Conservation (phyloP, 2,329 filamentous ascomycete genomes). For the Talaromyces rugulosus region DNA sequence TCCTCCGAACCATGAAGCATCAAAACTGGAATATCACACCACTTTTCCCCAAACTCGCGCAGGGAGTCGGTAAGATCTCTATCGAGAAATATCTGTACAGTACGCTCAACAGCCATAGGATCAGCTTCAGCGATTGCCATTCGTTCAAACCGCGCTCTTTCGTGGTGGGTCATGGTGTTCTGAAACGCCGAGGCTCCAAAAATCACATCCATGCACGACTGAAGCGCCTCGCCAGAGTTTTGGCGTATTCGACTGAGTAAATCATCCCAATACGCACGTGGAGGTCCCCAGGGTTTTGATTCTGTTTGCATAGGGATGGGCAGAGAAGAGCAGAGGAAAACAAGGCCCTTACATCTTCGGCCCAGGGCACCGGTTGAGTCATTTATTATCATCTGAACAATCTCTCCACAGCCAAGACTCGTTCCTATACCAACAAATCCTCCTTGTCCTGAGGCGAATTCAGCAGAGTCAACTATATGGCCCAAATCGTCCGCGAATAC, state of each 20-base stretch:
- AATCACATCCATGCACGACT: neutral
- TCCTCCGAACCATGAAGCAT: neutral
- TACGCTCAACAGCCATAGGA: neutral
- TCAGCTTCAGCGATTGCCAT: constrained; percentile 63
- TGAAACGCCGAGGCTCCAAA: neutral
- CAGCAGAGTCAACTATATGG: neutral
- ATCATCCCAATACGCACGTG: neutral
- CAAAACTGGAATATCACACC: neutral
- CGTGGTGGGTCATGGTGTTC: neutral
- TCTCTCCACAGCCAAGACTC: neutral
- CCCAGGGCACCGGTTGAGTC: neutral
- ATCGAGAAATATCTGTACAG: neutral
- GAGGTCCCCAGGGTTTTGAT: neutral
- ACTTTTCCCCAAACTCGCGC: neutral
- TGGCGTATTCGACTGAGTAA: neutral
- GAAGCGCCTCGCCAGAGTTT: neutral
- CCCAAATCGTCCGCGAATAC: neutral
- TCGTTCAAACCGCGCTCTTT: neutral
- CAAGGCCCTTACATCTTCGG: neutral
- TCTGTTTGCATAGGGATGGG: neutral
- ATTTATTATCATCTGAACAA: neutral
- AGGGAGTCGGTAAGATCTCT: neutral
- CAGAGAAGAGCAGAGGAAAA: neutral
- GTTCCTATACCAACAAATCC: neutral
- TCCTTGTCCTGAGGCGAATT: neutral